phyloP scores from a whole-genome alignment of 2,329 filamentous ascomycete species.

The Trichoderma sp. region DNA sequence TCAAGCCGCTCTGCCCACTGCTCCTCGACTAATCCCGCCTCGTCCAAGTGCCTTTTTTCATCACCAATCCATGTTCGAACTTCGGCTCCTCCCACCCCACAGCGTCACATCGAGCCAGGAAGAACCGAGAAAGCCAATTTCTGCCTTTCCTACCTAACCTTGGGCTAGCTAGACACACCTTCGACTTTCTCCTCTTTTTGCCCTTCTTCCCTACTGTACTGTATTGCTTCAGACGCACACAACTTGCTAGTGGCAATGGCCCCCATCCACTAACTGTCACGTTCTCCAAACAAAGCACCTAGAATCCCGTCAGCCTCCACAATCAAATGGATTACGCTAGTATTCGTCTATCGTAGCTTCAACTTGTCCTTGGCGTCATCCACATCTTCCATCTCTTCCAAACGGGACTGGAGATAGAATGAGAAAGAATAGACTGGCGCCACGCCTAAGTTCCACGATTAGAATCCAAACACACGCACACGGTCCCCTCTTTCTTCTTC shows the following conservation, averaged over 20 bases:
- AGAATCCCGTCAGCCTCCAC: constrained; percentile 11
- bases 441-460: constrained; percentile 4
- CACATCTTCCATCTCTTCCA: constrained; percentile 10
- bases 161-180: background rate
- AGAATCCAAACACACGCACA: background rate
- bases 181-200: background rate
- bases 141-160: constrained; percentile 7
- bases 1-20: background rate
- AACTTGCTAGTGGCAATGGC: background rate
- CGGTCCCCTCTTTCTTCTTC: background rate
- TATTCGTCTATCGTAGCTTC: constrained; percentile 13
- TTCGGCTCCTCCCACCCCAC: background rate
- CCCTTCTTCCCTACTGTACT: background rate
- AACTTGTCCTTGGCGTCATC: constrained; percentile 2
- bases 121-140: constrained; percentile 13
- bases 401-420: background rate
- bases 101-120: constrained; percentile 7
- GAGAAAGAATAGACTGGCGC: background rate
- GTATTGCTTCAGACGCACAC: background rate
- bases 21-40: background rate
- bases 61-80: constrained; percentile 1
- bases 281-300: background rate
- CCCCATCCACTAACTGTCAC: background rate
- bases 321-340: background rate
- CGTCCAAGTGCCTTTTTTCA: background rate